Conservation (phyloP, 2,329 filamentous ascomycete species). For the Colletotrichum aenigma region DNA sequence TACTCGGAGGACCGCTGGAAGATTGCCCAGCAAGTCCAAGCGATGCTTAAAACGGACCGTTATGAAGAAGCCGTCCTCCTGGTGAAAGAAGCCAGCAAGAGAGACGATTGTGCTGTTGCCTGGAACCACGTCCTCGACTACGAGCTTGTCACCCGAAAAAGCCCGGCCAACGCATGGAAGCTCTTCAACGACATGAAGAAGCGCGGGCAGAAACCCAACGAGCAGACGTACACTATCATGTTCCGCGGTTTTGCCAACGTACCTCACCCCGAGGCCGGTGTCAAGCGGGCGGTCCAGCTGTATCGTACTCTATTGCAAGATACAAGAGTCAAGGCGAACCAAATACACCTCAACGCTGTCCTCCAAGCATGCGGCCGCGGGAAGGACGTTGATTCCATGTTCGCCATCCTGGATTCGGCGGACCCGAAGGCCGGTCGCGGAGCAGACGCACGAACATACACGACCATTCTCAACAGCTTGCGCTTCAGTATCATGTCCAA, state of each 20-base stretch:
- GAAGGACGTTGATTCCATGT: conserved; percentile 79
- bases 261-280: conserved; percentile 59
- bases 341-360: conserved; percentile 88
- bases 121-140: conserved; percentile 90
- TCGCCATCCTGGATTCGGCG: conserved; percentile 75
- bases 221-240: conserved; percentile 83
- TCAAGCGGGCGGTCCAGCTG: conserved; percentile 73
- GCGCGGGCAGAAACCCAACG: conserved; percentile 78
- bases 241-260: conserved; percentile 75
- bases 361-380: conserved; percentile 80
- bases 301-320: conserved; percentile 76
- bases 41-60: conserved; percentile 61
- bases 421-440: conserved; percentile 62
- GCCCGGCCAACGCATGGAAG: conserved; percentile 71
- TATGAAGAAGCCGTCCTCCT: conserved; percentile 72
- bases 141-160: conserved; percentile 60
- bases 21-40: conserved; percentile 70
- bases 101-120: conserved; percentile 70
- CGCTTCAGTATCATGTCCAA: conserved; percentile 48
- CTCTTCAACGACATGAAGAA: conserved; percentile 99
- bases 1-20: conserved; percentile 74
- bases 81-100: conserved; percentile 70
- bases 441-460: conserved; percentile 76
- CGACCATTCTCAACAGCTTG: conserved; percentile 81
- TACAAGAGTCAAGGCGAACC: conserved; percentile 67